phyloP scores from a whole-genome alignment of 2,329 filamentous ascomycete genomes.

The Phyllosticta capitalensis region DNA sequence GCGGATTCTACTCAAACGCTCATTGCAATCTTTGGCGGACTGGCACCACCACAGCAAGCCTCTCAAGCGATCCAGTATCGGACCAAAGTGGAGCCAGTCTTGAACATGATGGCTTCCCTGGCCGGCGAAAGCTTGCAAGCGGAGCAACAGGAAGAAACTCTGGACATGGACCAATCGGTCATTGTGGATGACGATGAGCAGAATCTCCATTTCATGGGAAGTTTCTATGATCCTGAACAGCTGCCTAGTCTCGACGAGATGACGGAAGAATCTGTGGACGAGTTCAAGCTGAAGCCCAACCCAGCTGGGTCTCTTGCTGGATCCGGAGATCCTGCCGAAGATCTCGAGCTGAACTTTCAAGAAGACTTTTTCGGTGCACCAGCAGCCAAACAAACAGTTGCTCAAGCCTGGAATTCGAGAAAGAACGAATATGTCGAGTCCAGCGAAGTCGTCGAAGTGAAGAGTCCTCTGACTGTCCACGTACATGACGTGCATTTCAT shows the following conservation, averaged over 20 bases:
- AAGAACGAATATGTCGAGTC: slow-evolving; percentile 64
- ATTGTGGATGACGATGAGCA: slow-evolving; percentile 33
- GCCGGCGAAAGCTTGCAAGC: slow-evolving; percentile 71
- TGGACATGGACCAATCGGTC: slow-evolving; percentile 21
- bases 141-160: slow-evolving; percentile 45
- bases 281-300: slow-evolving; percentile 31
- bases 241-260: slow-evolving; percentile 30
- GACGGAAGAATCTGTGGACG: slow-evolving; percentile 22
- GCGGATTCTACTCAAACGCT: slow-evolving; percentile 95
- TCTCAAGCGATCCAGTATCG: slow-evolving; percentile 77
- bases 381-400: slow-evolving; percentile 52
- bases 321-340: background rate
- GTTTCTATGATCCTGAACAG: slow-evolving; percentile 42
- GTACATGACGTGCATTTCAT: slow-evolving; percentile 86
- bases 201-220: slow-evolving; percentile 41
- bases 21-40: slow-evolving; percentile 64
- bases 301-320: background rate
- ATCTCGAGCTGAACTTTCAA: slow-evolving; percentile 53
- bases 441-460: slow-evolving; percentile 50
- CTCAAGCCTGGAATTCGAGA: slow-evolving; percentile 70
- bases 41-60: slow-evolving; percentile 75
- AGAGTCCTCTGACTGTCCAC: slow-evolving; percentile 65
- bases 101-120: slow-evolving; percentile 84
- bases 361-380: slow-evolving; percentile 67
- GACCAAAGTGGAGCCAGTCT: slow-evolving; percentile 74